Base-by-base conservation (phyloP, 768 basidiomycete species). In the Auriscalpium orientale region DNA sequence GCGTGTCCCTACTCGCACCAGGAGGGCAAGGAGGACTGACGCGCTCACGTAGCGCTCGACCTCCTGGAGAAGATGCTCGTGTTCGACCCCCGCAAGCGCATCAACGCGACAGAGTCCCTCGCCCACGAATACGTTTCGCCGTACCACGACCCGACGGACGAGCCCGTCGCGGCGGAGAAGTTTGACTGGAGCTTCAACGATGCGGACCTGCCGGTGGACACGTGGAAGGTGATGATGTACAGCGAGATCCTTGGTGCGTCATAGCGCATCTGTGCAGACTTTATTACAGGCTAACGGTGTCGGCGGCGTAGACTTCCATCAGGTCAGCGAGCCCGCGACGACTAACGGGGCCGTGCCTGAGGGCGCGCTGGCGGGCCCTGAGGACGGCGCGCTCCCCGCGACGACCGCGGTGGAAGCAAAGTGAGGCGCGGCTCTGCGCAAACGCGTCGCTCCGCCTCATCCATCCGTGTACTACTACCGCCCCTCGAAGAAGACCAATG, bases 221-320 rank as follows among this genome's bases (percentile, higher is more conserved):
- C 92, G 1, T 99, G 97, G 97, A 98, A 98, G 74, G 95, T 97
- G 67, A 99, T 99, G 97, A 99, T 99, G 95, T 98, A 98, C 77
- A 89, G 87, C 65, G 95, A 99, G 73, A 98, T 98, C 61, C 77
- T 98, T 12, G 93, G 94, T 93, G 65, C 59, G 86, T 72, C 4
- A 16, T 22, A 13, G 45, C 44, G 16, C 34, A 15, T 50, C 15
- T 21, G 37, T 18, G 18, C 22, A 5, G 20, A 15, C 22, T 11
- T 18, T 38, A 16, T 55, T 35, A 6, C 18, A 12, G 46, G 21
- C 8, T 28, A 20, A 54, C 38, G 47, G 46, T n/a, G 9, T 22
- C 13, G 44, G 46, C 38, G 44, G 46, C 38, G 44, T 54, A 91
- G 89, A 90, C 65, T 91, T 90, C 79, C 89, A 91, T 65, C 87